Base-by-base conservation (phyloP, 192 early-diverging fungal genomes). In the Powellomyces hirtus region DNA sequence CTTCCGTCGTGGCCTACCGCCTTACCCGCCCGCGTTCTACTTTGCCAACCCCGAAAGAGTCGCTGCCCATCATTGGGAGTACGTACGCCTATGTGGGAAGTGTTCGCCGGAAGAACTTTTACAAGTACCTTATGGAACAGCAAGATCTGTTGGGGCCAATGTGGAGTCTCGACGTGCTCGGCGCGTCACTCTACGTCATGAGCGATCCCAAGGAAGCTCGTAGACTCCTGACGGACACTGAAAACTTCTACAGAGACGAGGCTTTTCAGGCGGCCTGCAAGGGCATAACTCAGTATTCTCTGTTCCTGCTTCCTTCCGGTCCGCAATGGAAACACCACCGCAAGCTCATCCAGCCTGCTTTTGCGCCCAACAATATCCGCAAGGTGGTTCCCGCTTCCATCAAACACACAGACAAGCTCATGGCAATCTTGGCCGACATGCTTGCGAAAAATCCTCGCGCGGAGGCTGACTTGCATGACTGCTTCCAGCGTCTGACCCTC, bases 281-380 rank as follows among this genome's bases (percentile, higher is more conserved):
- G 1, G 81, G 52, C 22, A 37, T 84, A 6, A 5, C 63, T 38
- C 49, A 55, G 6, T 61, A 63, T 62, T 69, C 66, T 14, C 62
- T 84, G 18, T 84, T 82, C 55, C 27, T 66, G 1, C 34, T 80
- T 18, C 73, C 68, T 8, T 24, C 66, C n/a, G 80, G 62, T 16
- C 72, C 69, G 3, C 20, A 35, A 14, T 84, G 82, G 82, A 79
- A 80, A 55, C 55, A 64, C 14, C 83, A 84, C 68, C 70, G 83
- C 16, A 84, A 84, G 50, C 59, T 71, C 29, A 56, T 84, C 20
- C 76, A 77, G 57, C 80, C 83, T 2, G 83, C 72, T n/a, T 84
- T 84, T 75, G 75, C 70, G 3, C 83, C 83, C 26, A 24, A 40
- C 18, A 77, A 82, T 35, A 56, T 84, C 37, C 62, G 72, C 11